Conservation (phyloP, 148 eudicot species). For the Rhododendron griersonianum region DNA sequence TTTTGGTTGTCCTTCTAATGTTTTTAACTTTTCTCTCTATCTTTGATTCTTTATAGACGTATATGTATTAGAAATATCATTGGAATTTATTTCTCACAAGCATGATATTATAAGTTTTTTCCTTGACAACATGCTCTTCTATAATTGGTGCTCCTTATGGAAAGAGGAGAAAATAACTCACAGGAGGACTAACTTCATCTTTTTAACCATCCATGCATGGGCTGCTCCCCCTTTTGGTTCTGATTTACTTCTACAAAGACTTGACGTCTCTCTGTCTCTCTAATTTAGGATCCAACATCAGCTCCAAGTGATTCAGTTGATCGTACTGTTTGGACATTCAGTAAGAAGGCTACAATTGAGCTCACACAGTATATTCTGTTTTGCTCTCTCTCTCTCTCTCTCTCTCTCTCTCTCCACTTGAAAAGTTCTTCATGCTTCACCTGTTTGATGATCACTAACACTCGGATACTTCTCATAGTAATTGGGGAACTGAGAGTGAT, state of each 20-base stretch:
- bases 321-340: conserved; percentile 81
- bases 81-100: not conserved
- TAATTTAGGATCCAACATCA: conserved; percentile 60
- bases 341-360: conserved; percentile 80
- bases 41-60: not conserved
- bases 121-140: not conserved
- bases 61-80: not conserved
- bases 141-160: not conserved
- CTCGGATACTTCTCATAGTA: conserved; percentile 38
- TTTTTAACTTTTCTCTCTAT: not conserved
- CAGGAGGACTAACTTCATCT: not conserved
- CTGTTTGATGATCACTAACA: conserved; percentile 11
- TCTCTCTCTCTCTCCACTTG: not conserved
- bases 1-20: not conserved
- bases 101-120: not conserved
- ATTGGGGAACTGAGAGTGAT: conserved; percentile 96
- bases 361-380: conserved; percentile 61
- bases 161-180: not conserved
- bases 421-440: conserved; percentile 6
- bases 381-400: not conserved
- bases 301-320: conserved; percentile 68
- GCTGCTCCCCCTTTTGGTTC: not conserved
- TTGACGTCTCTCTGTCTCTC: not conserved
- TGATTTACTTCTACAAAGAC: not conserved
- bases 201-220: not conserved